Evolutionary conservation across 306 rosid genomes (phyloP), one percentile per base, ranked within the genome.

Genomic region (Cucumis cinereus): DNA sequence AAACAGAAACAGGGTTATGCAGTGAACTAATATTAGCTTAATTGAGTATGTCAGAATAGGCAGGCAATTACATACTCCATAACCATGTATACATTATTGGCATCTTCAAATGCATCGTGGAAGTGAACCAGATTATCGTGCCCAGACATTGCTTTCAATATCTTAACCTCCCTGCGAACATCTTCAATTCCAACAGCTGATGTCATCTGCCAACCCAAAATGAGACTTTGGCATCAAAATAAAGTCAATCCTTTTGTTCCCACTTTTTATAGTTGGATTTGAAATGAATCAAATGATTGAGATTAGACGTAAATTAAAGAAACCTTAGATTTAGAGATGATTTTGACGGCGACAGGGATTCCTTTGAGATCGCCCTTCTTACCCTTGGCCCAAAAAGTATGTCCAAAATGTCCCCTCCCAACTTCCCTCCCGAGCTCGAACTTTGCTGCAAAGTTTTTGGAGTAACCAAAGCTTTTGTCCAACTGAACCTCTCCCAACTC

Each of bases 321-420:
- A 78, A 91, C 98, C 97, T 91, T 94, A 49, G 92, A 88, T 85
- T 94, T 94, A 64, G 97, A 85, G 9, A 94, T 89, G 88, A 94
- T 94, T 88, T 94, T 94, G 41, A 94, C 98, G 71, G 98, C 98
- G 2, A 94, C 96, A 1, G 96, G 74, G 72, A 87, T 88, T 6
- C 97, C 98, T 54, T 89, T 94, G 58, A 91, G 96, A 75, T 90
- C 90, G 49, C 97, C 98, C 73, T 87, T 94, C 86, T 85, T 91
- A 38, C 91, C 92, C 61, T 86, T 91, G 6, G 98, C 98, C 91
- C 87, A 83, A 69, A 97, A 94, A 70, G 98, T 94, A 59, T 94
- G 96, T 79, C 98, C 98, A 50, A 94, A 94, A 91, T 94, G 98
- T 41, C 98, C 98, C 73, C 98, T 91, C 43, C 98, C 98, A 33